Conservation (phyloP, 768 basidiomycete species). For the Tylopilus plumbeoviolaceoides region DNA sequence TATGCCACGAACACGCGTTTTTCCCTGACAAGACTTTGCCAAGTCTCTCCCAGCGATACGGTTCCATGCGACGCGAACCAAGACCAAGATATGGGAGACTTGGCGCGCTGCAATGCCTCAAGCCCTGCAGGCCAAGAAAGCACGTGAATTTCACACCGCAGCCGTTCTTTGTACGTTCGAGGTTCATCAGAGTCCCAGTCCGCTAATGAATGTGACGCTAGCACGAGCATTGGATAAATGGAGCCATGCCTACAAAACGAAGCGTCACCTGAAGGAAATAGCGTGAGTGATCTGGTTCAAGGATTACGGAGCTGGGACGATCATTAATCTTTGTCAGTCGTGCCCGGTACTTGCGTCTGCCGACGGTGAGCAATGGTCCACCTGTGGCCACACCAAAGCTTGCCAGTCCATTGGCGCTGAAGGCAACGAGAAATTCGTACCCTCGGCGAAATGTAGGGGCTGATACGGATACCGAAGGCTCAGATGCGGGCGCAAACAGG, state of each 20-base stretch:
- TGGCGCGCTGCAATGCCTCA: slow-evolving; percentile 73
- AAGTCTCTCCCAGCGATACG: slow-evolving; percentile 79
- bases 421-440: slow-evolving; percentile 29
- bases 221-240: slow-evolving; percentile 63
- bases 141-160: slow-evolving; percentile 55
- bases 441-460: slow-evolving; percentile 24
- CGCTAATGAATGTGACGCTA: slow-evolving; percentile 8
- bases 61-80: slow-evolving; percentile 61
- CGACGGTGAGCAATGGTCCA: slow-evolving; percentile 46
- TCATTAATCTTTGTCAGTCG: slow-evolving; percentile 47
- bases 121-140: slow-evolving; percentile 60
- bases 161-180: slow-evolving; percentile 52
- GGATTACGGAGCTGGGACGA: slow-evolving; percentile 14
- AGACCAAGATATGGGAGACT: slow-evolving; percentile 55
- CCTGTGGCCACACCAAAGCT: slow-evolving; percentile 26
- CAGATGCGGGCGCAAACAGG: slow-evolving; percentile 25
- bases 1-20: background rate
- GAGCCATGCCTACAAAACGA: slow-evolving; percentile 64
- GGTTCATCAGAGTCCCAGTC: background rate
- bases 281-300: slow-evolving; percentile 53
- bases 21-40: slow-evolving; percentile 8
- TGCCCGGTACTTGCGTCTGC: slow-evolving; percentile 76
- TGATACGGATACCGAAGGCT: slow-evolving; percentile 32
- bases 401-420: slow-evolving; percentile 24
- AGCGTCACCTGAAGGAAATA: slow-evolving; percentile 73